These are phyloP conservation scores for Chrysosphaeria jannelii DNA, from an alignment of 2,329 filamentous ascomycete genomes.

Conservation along the genomic window DNA sequence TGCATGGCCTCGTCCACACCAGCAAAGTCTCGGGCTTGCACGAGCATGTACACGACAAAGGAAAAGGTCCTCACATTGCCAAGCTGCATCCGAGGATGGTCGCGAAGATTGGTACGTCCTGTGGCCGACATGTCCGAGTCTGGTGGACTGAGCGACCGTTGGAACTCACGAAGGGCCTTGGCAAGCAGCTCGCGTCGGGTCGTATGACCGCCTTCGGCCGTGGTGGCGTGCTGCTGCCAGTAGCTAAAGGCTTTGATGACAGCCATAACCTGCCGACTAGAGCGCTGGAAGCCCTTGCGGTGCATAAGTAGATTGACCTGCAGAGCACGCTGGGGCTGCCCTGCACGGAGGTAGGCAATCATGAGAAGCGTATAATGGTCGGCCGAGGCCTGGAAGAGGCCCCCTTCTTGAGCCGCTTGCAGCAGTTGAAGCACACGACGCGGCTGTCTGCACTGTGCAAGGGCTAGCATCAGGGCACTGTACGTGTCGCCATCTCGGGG, in stretches of 20 bases:
- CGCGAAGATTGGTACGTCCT: too few species aligned
- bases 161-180: slow-evolving; percentile 10
- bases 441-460: slow-evolving; percentile 18
- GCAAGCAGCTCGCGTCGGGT: slow-evolving; percentile 7
- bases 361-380: slow-evolving; percentile 23
- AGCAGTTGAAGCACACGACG: slow-evolving; percentile 19
- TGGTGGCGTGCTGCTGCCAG: slow-evolving; percentile 7
- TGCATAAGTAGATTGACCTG: slow-evolving; percentile 14
- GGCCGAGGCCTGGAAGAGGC: slow-evolving; percentile 14
- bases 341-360: slow-evolving; percentile 16
- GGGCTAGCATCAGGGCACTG: slow-evolving; percentile 16
- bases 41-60: slow-evolving; percentile 12
- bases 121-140: slow-evolving; percentile 3
- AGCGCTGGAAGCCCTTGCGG: slow-evolving; percentile 12
- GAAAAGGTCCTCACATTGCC: slow-evolving; percentile 9
- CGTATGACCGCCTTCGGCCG: not conserved
- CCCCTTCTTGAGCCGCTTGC: slow-evolving; percentile 13
- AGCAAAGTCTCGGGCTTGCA: slow-evolving; percentile 10
- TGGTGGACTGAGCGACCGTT: slow-evolving; percentile 11
- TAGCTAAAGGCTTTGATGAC: slow-evolving; percentile 13
- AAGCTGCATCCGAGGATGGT: slow-evolving; percentile 5
- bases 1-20: slow-evolving; percentile 15
- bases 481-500: slow-evolving; percentile 20
- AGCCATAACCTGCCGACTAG: slow-evolving; percentile 14
- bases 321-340: slow-evolving; percentile 13